Conservation (phyloP, 306 rosid genomes). For the Spatholobus suberectus region DNA sequence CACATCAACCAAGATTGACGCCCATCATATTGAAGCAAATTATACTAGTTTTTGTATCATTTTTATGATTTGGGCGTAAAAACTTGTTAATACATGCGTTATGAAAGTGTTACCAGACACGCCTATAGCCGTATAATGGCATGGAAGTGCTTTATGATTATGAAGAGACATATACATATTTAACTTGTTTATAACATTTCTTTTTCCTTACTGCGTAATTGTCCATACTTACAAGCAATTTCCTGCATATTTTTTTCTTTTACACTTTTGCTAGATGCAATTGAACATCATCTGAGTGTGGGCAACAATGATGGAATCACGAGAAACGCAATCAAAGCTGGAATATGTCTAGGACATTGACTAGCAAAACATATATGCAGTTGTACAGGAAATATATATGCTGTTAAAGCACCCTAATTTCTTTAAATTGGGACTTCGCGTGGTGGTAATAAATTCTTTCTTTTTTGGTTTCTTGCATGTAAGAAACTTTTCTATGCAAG, state of each 20-base stretch:
- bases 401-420: background rate
- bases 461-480: background rate
- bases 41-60: no score
- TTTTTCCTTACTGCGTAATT: background rate
- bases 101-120: background rate
- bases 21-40: no score
- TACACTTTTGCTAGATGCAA: background rate
- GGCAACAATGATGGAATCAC: constrained; percentile 8
- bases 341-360: background rate
- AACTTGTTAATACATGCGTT: no score
- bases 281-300: constrained; percentile 31
- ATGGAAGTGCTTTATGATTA: background rate
- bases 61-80: no score
- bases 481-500: background rate
- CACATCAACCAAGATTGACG: no score
- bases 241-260: background rate
- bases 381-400: background rate
- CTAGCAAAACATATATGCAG: constrained; percentile 11
- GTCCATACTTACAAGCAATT: background rate
- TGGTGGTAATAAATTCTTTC: background rate
- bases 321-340: background rate
- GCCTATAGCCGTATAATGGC: background rate
- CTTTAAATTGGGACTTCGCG: background rate
- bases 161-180: constrained; percentile 30
- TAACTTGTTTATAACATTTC: constrained; percentile 38